These are phyloP conservation scores for Uromyces viciae-fabae DNA, from an alignment of 1,284 basidiomycete species.

Conservation along the genomic window DNA sequence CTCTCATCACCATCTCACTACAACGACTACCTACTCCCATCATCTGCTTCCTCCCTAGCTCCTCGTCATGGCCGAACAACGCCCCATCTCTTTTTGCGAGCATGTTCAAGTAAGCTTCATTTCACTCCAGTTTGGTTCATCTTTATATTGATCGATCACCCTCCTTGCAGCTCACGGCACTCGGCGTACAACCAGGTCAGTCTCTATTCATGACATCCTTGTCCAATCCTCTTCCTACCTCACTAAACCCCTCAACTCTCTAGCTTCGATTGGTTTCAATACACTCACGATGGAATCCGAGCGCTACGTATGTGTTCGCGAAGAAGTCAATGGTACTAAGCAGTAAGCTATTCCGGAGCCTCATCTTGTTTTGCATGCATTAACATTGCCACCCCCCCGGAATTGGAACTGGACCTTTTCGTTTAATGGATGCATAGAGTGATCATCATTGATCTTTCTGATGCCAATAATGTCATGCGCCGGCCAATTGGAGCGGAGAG, in stretches of 20 bases:
- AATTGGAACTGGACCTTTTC: not conserved
- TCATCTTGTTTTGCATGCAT: too few relatives aligned
- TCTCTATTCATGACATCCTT: not conserved
- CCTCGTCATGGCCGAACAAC: slow-evolving; percentile 38
- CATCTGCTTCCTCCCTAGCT: not conserved
- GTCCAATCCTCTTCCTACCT: not conserved
- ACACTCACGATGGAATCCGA: slow-evolving; percentile 93
- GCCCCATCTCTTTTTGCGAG: slow-evolving; percentile 56
- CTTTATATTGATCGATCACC: not conserved
- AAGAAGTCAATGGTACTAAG: slow-evolving; percentile 83
- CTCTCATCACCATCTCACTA: not conserved
- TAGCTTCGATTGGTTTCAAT: slow-evolving; percentile 91
- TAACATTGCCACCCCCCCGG: too few relatives aligned
- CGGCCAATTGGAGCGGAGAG: slow-evolving; percentile 96
- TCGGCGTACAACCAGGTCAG: slow-evolving; percentile 77
- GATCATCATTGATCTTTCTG: slow-evolving; percentile 90
- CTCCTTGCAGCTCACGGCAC: slow-evolving; percentile 74
- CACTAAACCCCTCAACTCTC: not conserved
- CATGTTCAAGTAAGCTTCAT: slow-evolving; percentile 56
- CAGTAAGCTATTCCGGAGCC: slow-evolving; percentile 57
- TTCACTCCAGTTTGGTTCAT: not conserved
- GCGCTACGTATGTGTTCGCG: slow-evolving; percentile 89
- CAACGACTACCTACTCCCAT: not conserved
- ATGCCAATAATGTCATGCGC: slow-evolving; percentile 92
- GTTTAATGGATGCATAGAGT: too few relatives aligned